phyloP scores from a whole-genome alignment of 352 stramenopile genomes.

The Pythium plurisporium region DNA sequence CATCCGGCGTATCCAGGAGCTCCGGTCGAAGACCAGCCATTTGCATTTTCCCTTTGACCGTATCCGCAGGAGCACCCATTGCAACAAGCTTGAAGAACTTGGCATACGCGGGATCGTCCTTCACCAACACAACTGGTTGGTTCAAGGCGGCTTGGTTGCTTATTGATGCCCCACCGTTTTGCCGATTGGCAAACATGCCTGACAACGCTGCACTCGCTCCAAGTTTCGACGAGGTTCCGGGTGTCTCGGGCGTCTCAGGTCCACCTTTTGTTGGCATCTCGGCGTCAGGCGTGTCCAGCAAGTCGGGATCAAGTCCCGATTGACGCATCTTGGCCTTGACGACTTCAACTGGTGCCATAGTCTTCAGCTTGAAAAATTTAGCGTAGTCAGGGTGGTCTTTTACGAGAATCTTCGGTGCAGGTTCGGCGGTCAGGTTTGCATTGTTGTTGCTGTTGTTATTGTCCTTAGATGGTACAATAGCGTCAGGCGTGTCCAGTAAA shows the following conservation, averaged over 20 bases:
- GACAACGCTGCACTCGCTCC: constrained; percentile 9
- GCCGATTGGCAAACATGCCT: constrained; percentile 18
- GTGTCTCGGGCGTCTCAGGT: neutral
- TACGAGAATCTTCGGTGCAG: constrained; percentile 29
- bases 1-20: constrained; percentile 58
- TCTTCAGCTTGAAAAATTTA: constrained; percentile 74
- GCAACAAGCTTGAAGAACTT: constrained; percentile 73
- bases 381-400: constrained; percentile 59
- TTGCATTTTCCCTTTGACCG: constrained; percentile 67
- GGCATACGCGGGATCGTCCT: constrained; percentile 58
- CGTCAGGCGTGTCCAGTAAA: constrained; percentile 60
- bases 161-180: neutral
- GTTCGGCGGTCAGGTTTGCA: constrained; percentile 2
- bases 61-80: constrained; percentile 53
- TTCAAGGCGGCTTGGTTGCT: constrained; percentile 2
- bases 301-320: constrained; percentile 43
- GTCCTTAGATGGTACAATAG: constrained; percentile 26
- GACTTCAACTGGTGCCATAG: constrained; percentile 47
- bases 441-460: constrained; percentile 14
- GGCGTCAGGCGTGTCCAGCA: constrained; percentile 68
- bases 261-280: constrained; percentile 23
- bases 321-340: constrained; percentile 64
- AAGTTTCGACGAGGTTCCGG: constrained; percentile 18
- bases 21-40: constrained; percentile 51
- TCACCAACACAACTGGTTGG: constrained; percentile 34